Evolutionary conservation across 1,284 basidiomycete species (phyloP).

Genomic region (Thecaphora thlaspeos): DNA sequence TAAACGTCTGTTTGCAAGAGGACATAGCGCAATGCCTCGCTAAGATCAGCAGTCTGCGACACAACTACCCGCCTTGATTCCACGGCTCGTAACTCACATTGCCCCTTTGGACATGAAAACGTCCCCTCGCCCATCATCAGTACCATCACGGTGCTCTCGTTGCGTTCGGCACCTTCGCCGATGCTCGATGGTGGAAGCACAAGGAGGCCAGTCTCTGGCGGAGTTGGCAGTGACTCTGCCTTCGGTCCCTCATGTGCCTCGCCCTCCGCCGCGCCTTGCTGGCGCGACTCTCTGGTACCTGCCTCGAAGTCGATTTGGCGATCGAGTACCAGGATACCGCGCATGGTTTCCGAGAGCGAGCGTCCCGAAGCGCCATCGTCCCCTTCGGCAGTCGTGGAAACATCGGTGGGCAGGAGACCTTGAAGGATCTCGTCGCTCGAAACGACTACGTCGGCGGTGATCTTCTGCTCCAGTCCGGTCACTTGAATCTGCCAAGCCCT

Average conservation of each 20-base stretch:
- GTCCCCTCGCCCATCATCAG: slow-evolving; percentile 75
- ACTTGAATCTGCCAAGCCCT: slow-evolving; percentile 58
- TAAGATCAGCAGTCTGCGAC: neutral
- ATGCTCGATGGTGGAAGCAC: slow-evolving; percentile 72
- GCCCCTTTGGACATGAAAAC: slow-evolving; percentile 75
- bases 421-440: slow-evolving; percentile 61
- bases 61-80: no score
- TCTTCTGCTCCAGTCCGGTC: slow-evolving; percentile 65
- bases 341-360: neutral
- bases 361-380: no score
- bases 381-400: no score
- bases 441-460: slow-evolving; percentile 62
- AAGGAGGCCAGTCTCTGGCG: slow-evolving; percentile 69
- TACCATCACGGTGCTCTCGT: slow-evolving; percentile 63
- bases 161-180: slow-evolving; percentile 3
- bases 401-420: neutral
- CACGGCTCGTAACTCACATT: slow-evolving; percentile 21
- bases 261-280: neutral
- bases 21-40: neutral
- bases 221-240: slow-evolving; percentile 2
- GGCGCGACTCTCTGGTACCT: neutral
- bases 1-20: slow-evolving; percentile 17
- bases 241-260: neutral
- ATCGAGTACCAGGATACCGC: slow-evolving; percentile 30
- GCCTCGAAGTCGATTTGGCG: slow-evolving; percentile 18